phyloP scores from a whole-genome alignment of 2,329 filamentous ascomycete genomes.

The Xylariales sp. region DNA sequence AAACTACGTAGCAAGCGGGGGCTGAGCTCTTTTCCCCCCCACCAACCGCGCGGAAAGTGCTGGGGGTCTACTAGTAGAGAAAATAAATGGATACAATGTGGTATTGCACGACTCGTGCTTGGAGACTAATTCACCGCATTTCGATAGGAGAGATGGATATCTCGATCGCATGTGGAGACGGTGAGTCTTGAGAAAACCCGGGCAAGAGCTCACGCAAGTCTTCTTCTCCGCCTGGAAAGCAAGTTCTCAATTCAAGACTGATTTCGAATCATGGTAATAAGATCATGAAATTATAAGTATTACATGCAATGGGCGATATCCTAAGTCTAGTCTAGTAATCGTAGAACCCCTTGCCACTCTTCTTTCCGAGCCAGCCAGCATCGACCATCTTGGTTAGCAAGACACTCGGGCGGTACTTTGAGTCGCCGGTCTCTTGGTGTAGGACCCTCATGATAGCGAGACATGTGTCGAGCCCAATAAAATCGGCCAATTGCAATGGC shows the following conservation, averaged over 20 bases:
- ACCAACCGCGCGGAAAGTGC: neutral
- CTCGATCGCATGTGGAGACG: neutral
- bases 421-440: slow-evolving; percentile 90
- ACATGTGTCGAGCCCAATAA: slow-evolving; percentile 97
- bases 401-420: slow-evolving; percentile 92
- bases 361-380: slow-evolving; percentile 97
- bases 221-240: neutral
- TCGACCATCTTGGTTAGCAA: slow-evolving; percentile 95
- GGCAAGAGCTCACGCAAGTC: neutral
- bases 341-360: slow-evolving; percentile 96
- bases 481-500: slow-evolving; percentile 91
- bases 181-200: neutral
- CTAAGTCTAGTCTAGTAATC: slow-evolving; percentile 70
- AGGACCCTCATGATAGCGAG: slow-evolving; percentile 97
- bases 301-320: slow-evolving; percentile 5
- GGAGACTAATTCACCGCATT: slow-evolving; percentile 4
- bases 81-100: slow-evolving; percentile 12
- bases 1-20: slow-evolving; percentile 18
- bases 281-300: neutral
- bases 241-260: neutral
- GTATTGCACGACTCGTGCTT: slow-evolving; percentile 13
- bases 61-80: neutral
- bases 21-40: slow-evolving; percentile 3
- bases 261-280: neutral
- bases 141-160: neutral